Base-by-base conservation (phyloP, 371 early-diverging fungal genomes). In the Sporodiniella umbellata region DNA sequence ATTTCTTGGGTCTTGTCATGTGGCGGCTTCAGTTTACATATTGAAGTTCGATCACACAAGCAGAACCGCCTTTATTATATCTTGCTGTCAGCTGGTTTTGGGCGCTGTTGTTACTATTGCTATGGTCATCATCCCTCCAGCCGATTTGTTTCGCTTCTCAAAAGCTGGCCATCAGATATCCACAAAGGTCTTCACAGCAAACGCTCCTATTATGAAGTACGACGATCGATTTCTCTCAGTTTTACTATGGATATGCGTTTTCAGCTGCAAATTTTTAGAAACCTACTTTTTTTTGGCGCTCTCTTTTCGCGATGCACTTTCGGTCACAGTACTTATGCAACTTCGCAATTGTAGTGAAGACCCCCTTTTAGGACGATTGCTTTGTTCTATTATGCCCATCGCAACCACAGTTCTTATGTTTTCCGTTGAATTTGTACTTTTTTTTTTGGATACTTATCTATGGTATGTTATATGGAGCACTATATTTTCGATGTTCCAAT, bases 391-490 rank as follows among this genome's bases (percentile, higher is more conserved):
- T 24, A 83, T 89, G 76, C 84, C 85, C 31, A 61, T 70, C 33
- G 54, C 89, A 38, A 83, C 90, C 0, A 81, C 90, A 15, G 61
- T 79, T 0, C 68, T 90, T 28, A 84, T 94, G 86, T 79, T 91
- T 55, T 64, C 81, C 25, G 79, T 89, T 3, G 85, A 89, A 26
- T 50, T 91, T 25, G 74, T 85, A 1, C 69, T 94, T 25, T 93
- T 89, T 75, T 92, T 93, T 66, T 68, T 93, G 60, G 94, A 93
- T 43, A 91, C 94, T 0, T 94, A 93, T 53, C 75, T 94, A 39
- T 94, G 95, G 95, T 94, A 90, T 60, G 87, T 91, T 8, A 85
- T 92, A 24, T 89, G 89, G 87, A 90, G 79, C 63, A 85, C 88
- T 2, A 62, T 89, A 26, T 88, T 91, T 45, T 89, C 89, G 0